A percentile compares a stretch with the other conserved stretches of the same genome.
Evolutionary conservation across 202 grass and related monocot species (phyloP).

Genomic region (Eragrostis tef): DNA sequence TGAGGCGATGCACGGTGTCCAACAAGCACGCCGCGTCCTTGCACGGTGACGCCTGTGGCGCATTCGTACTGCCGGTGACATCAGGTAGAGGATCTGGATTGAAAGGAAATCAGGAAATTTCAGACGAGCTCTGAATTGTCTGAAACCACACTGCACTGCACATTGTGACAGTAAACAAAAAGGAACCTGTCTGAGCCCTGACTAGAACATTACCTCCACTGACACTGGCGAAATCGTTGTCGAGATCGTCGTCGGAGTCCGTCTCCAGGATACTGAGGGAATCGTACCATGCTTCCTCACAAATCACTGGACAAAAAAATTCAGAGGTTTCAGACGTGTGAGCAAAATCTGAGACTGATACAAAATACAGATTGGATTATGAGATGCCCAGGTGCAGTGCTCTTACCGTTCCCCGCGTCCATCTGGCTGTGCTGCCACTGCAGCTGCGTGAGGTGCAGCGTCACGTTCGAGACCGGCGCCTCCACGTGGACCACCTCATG

Average conservation of each 20-base stretch:
- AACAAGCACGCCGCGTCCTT: constrained; percentile 36
- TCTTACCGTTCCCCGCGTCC: constrained; percentile 67
- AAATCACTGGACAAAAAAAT: constrained; percentile 50
- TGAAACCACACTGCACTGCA: constrained; percentile 10
- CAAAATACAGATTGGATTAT: background rate
- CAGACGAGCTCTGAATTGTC: background rate
- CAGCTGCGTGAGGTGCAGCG: constrained; percentile 83
- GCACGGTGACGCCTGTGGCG: constrained; percentile 17
- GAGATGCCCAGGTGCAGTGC: too few species aligned
- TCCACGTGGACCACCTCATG: constrained; percentile 54
- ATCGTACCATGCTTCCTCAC: constrained; percentile 90
- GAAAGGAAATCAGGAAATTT: background rate
- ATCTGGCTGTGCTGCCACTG: constrained; percentile 92
- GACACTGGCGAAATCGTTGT: constrained; percentile 79
- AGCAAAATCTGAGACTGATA: background rate
- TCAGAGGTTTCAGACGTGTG: background rate
- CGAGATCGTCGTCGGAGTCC: constrained; percentile 57
- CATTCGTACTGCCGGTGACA: constrained; percentile 27
- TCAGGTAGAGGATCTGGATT: constrained; percentile 57
- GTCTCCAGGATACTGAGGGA: constrained; percentile 78
- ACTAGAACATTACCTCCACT: constrained; percentile 55
- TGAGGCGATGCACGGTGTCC: constrained; percentile 47
- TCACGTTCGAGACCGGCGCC: constrained; percentile 63
- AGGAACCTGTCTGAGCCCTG: background rate
- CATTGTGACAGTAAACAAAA: background rate